Evolutionary conservation across 345 rosid genomes (phyloP).

Genomic region (Isatis tinctoria): DNA sequence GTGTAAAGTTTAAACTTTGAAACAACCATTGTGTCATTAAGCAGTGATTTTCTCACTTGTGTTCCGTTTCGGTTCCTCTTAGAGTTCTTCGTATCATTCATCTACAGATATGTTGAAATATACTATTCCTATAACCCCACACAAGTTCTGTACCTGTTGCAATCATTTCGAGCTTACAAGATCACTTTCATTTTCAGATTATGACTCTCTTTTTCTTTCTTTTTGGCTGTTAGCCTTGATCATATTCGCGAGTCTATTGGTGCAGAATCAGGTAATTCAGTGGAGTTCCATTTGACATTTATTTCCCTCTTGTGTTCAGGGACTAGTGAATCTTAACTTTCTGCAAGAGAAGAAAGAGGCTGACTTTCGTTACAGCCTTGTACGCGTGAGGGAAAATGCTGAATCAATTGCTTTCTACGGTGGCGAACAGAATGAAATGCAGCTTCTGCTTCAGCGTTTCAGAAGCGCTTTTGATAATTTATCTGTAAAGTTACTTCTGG

Average conservation of each 20-base stretch:
- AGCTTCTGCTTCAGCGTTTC: slow-evolving; percentile 86
- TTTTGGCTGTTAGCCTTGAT: background rate
- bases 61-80: background rate
- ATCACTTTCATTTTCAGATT: background rate
- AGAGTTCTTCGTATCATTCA: background rate
- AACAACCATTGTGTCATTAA: background rate
- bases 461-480: slow-evolving; percentile 81
- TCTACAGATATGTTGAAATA: background rate
- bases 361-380: slow-evolving; percentile 94
- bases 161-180: background rate
- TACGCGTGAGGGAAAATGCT: slow-evolving; percentile 94
- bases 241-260: background rate
- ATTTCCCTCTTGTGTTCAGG: slow-evolving; percentile 46
- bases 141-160: background rate
- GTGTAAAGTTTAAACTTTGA: too few relatives aligned
- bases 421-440: slow-evolving; percentile 88
- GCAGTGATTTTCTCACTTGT: background rate
- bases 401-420: slow-evolving; percentile 95
- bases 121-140: background rate
- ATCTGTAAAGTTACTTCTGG: slow-evolving; percentile 40
- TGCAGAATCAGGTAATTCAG: background rate
- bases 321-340: slow-evolving; percentile 80
- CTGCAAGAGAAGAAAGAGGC: slow-evolving; percentile 99
- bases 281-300: slow-evolving; percentile 1
- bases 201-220: background rate